Evolutionary conservation across 495 filamentous ascomycete genomes (phyloP), one percentile per base, ranked within the genome.

Genomic region (Neurospora sp.): DNA sequence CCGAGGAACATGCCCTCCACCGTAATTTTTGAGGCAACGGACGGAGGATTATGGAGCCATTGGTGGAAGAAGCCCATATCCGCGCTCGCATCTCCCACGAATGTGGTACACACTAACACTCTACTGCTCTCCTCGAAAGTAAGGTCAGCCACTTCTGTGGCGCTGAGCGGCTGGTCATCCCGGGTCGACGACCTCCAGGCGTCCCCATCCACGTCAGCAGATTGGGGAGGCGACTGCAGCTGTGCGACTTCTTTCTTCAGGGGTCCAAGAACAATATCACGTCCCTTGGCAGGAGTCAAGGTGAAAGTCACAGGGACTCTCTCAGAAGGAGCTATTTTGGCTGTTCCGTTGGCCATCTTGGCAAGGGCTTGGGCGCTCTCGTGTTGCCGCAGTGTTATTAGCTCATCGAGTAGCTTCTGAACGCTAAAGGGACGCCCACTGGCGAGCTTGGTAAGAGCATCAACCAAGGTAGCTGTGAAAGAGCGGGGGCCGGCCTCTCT

Each of bases 1-100:
- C 87, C 87, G 31, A 88, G 78, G 74, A 89, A 89, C 83, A 88
- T 88, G 74, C 86, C 87, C 77, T 89, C 86, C 7, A 89, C 86
- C 7, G 84, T 81, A 65, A 88, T 84, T 69, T 86, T 86, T 7
- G 85, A 84, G 27, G 83, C 83, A 10, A 83, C 80, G 1, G 82
- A 75, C 4, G 86, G 84, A 22, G 80, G 82, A 71, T 83, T 85
- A 45, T 85, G 83, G 12, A 89, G 81, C 86, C 87, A 88, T 68
- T 88, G 85, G 78, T 87, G 84, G 74, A 88, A 88, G 45, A 82
- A 87, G 37, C 83, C 81, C 86, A 89, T 88, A 48, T 88, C 87
- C 9, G 85, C 82, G 71, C 84, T 88, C 10, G 86, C 85, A 72
- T 89, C 86, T 45, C 86, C 86, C 39, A 87, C 84, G 74, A 88